Percentiles rank a stretch among this genome's conserved stretches.
These are phyloP conservation scores for Penicillium aurantiogriseum DNA, from an alignment of 2,329 filamentous ascomycete genomes.

Conservation along the genomic window DNA sequence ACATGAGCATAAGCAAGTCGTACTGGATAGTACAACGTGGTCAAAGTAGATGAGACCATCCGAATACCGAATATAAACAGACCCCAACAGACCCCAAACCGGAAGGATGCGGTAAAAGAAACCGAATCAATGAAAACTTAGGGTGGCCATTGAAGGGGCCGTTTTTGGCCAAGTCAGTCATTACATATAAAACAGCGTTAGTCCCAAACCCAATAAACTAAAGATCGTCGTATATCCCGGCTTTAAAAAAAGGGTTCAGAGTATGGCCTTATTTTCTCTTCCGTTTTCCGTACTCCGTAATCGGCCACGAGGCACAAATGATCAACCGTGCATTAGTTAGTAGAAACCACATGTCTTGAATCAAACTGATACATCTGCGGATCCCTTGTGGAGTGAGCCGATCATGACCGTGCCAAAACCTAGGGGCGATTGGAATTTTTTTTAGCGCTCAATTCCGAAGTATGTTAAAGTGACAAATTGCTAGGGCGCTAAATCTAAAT, in stretches of 20 bases:
- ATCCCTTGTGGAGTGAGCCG: constrained; percentile 5
- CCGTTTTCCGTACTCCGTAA: neutral
- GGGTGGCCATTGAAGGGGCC: neutral
- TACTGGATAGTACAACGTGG: neutral
- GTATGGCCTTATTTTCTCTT: neutral
- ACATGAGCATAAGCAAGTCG: neutral
- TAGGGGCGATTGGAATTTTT: neutral
- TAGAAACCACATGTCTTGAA: constrained; percentile 1
- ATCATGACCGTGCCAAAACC: constrained; percentile 1
- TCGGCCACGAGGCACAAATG: neutral
- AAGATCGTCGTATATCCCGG: neutral
- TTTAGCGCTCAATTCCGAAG: neutral
- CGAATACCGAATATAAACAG: neutral
- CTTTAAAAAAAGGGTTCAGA: neutral
- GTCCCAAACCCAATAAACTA: neutral
- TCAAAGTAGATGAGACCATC: neutral
- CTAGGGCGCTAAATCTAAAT: constrained; percentile 1
- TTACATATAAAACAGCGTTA: neutral
- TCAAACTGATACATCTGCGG: constrained; percentile 1
- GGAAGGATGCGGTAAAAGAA: neutral
- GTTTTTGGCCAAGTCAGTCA: neutral
- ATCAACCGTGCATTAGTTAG: neutral
- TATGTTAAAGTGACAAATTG: constrained; percentile 1
- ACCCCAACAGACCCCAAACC: too few relatives aligned
- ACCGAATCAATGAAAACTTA: neutral